A percentile compares a stretch with the other conserved stretches of the same genome.
Evolutionary conservation across 352 stramenopile genomes (phyloP).

Genomic region (Phytopythium delawarense): DNA sequence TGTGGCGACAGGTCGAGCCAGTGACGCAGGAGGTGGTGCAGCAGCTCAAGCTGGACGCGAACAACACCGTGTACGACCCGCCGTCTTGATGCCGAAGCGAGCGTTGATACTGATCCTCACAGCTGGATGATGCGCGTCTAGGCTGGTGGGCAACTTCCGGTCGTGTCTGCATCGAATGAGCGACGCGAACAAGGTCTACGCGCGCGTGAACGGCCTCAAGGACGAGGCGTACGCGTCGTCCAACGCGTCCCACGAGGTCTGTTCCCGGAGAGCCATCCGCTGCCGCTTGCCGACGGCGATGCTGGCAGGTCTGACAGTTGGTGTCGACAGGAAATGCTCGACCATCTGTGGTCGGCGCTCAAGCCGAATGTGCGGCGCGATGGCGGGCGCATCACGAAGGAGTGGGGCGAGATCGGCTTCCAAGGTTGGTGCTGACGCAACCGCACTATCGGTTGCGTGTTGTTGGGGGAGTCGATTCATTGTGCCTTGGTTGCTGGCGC

Average conservation of each 20-base stretch:
- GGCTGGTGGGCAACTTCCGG: conserved; percentile 61
- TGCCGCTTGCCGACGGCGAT: neutral
- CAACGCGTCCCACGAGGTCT: conserved; percentile 62
- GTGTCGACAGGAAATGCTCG: conserved; percentile 51
- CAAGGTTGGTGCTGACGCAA: conserved; percentile 41
- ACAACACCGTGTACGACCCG: conserved; percentile 33
- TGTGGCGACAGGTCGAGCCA: conserved; percentile 36
- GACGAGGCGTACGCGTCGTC: conserved; percentile 64
- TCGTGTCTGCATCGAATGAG: conserved; percentile 64
- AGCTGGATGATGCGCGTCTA: conserved; percentile 12
- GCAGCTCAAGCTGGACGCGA: conserved; percentile 41
- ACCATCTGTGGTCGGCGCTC: conserved; percentile 73
- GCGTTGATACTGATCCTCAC: neutral
- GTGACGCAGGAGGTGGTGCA: conserved; percentile 55
- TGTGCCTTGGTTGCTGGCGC: neutral
- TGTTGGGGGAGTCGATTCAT: neutral
- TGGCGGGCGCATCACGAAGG: conserved; percentile 79
- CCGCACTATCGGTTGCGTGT: neutral
- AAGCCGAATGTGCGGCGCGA: conserved; percentile 75
- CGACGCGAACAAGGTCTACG: conserved; percentile 77
- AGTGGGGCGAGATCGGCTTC: conserved; percentile 86
- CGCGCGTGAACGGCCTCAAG: conserved; percentile 40
- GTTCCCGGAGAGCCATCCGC: neutral
- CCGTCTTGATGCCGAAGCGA: too few species aligned
- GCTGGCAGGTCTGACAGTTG: neutral